Conservation (phyloP, 768 basidiomycete genomes). For the Lactarius psammicola region DNA sequence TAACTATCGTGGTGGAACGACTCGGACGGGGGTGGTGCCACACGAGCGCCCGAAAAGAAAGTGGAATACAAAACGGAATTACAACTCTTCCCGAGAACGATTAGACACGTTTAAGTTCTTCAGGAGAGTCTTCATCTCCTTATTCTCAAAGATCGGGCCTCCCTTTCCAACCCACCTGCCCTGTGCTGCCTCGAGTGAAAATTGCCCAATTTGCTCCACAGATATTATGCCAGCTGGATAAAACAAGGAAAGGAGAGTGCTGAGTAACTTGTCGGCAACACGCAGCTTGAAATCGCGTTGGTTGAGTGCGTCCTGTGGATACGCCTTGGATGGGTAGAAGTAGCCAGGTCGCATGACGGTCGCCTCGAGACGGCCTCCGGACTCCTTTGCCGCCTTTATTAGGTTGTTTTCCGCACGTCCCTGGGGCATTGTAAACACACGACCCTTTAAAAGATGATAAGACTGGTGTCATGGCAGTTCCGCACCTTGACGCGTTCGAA, state of each 20-base stretch:
- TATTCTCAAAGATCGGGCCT: constrained; percentile 20
- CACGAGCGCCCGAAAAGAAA: neutral
- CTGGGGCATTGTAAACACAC: constrained; percentile 8
- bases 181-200: constrained; percentile 22
- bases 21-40: too few relatives aligned
- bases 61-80: neutral
- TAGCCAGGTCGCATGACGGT: constrained; percentile 26
- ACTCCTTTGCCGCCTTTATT: constrained; percentile 9
- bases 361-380: constrained; percentile 16
- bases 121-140: constrained; percentile 23
- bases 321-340: constrained; percentile 25
- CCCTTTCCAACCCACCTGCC: constrained; percentile 22
- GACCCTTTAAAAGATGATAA: neutral
- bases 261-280: constrained; percentile 15
- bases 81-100: neutral
- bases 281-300: constrained; percentile 18
- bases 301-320: constrained; percentile 24
- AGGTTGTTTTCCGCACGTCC: constrained; percentile 28
- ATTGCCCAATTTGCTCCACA: constrained; percentile 19
- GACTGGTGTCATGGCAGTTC: neutral
- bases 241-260: constrained; percentile 10
- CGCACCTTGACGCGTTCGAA: constrained; percentile 33
- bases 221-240: constrained; percentile 11
- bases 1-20: neutral
- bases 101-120: neutral